These are phyloP conservation scores for Malus hybrid DNA, from an alignment of 331 rosid genomes.

Conservation along the genomic window DNA sequence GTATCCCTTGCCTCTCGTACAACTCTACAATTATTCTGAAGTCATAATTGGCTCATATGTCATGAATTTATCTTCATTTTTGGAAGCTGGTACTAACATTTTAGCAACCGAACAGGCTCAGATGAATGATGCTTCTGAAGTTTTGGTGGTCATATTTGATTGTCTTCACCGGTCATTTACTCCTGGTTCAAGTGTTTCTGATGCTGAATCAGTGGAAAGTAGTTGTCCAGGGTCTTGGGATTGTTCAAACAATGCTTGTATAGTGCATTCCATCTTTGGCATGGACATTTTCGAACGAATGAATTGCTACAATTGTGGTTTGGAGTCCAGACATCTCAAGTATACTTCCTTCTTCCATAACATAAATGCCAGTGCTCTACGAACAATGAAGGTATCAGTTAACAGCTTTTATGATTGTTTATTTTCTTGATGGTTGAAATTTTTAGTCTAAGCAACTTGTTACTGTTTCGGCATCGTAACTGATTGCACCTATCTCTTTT, in stretches of 20 bases:
- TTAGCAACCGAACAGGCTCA: slow-evolving; percentile 60
- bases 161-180: slow-evolving; percentile 86
- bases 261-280: slow-evolving; percentile 89
- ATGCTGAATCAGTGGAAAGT: slow-evolving; percentile 63
- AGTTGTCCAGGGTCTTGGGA: slow-evolving; percentile 71
- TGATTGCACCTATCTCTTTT: slow-evolving; percentile 9
- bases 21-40: background rate
- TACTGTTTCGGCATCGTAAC: slow-evolving; percentile 17
- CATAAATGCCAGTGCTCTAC: slow-evolving; percentile 90
- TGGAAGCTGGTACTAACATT: slow-evolving; percentile 24
- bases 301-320: slow-evolving; percentile 77
- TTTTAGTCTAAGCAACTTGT: slow-evolving; percentile 1
- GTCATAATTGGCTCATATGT: background rate
- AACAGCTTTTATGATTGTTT: background rate
- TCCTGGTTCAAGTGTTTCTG: slow-evolving; percentile 47
- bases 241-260: slow-evolving; percentile 67
- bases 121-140: slow-evolving; percentile 99
- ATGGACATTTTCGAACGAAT: slow-evolving; percentile 82
- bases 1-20: background rate
- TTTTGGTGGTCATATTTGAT: slow-evolving; percentile 75
- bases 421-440: background rate
- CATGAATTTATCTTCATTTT: slow-evolving; percentile 12
- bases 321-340: slow-evolving; percentile 78
- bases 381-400: slow-evolving; percentile 79
- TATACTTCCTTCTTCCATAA: slow-evolving; percentile 95